phyloP scores from a whole-genome alignment of 441 rosid genomes.

The Populus hybrid region DNA sequence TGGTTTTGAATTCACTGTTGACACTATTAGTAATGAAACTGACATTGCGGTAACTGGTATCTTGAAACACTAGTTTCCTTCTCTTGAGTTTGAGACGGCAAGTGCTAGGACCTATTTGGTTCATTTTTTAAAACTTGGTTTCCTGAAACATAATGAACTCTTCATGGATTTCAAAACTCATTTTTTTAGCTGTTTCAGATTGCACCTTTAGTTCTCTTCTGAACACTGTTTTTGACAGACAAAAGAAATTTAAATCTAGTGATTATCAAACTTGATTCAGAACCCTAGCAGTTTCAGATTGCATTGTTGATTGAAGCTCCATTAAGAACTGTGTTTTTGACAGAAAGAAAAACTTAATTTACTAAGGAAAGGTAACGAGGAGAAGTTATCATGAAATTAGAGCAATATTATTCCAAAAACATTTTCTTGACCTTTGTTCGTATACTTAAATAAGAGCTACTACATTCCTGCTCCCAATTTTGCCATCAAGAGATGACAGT shows the following conservation, averaged over 20 bases:
- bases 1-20: background rate
- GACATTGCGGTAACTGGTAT: background rate
- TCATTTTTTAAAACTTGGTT: background rate
- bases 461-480: background rate
- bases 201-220: background rate
- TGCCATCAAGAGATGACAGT: background rate
- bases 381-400: background rate
- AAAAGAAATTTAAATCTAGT: background rate
- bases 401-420: background rate
- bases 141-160: background rate
- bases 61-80: background rate
- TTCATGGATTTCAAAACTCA: background rate
- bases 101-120: background rate
- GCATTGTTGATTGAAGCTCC: background rate
- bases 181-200: background rate
- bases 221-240: too few relatives aligned
- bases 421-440: background rate
- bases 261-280: background rate
- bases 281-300: background rate
- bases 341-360: background rate
- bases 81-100: background rate
- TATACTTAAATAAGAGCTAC: background rate
- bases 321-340: background rate
- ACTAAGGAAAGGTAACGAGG: background rate
- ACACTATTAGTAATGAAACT: background rate